These are phyloP conservation scores for Boletus pseudo-olivaceus DNA, from an alignment of 768 basidiomycete species.

Conservation along the genomic window DNA sequence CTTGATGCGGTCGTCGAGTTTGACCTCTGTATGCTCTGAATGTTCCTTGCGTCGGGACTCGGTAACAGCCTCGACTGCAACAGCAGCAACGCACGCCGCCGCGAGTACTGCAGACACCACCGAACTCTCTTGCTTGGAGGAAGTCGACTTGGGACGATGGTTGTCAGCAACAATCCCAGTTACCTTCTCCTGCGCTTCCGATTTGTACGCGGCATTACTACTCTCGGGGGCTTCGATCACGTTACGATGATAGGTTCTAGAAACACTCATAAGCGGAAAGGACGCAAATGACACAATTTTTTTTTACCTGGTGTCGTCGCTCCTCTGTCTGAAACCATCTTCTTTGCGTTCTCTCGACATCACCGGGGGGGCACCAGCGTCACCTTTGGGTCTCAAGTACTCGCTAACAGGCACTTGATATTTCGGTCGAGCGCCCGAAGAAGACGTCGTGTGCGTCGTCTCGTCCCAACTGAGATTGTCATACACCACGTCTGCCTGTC, in stretches of 20 bases:
- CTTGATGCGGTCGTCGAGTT: not conserved
- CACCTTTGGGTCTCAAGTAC: conserved; percentile 1
- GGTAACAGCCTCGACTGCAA: conserved; percentile 7
- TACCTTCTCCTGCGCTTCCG: not conserved
- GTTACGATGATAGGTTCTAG: not conserved
- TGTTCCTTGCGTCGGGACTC: conserved; percentile 5
- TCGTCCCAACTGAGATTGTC: conserved; percentile 4
- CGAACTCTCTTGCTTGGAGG: conserved; percentile 8
- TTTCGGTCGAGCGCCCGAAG: not conserved
- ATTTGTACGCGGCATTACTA: not conserved
- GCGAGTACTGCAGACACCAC: conserved; percentile 11
- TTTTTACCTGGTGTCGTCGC: not conserved
- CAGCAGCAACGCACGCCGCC: conserved; percentile 9
- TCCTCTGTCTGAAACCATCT: not conserved
- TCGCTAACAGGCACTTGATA: conserved; percentile 21
- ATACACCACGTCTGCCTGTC: not conserved
- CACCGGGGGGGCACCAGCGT: not conserved
- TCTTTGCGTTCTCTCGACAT: not conserved
- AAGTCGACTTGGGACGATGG: not conserved
- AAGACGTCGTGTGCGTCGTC: not conserved
- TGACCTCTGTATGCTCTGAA: not conserved
- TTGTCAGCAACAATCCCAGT: not conserved
- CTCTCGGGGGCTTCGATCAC: not conserved
- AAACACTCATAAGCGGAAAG: not conserved
- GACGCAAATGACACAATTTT: not conserved